Evolutionary conservation across 1,139 yeast species (phyloP), one percentile per base, ranked within the genome.

Genomic region (Zygosaccharomyces sapae): DNA sequence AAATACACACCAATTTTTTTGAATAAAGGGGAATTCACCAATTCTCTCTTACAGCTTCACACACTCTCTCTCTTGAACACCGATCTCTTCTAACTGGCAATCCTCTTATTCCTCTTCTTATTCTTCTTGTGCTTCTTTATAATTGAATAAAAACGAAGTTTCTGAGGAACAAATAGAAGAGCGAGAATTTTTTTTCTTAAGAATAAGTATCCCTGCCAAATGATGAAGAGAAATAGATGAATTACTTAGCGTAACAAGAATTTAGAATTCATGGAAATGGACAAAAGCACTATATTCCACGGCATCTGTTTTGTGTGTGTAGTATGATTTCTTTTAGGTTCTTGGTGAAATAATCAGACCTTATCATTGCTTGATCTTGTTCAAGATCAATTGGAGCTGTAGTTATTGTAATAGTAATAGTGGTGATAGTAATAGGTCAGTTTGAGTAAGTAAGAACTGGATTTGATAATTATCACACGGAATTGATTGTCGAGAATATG

Each of bases 131-230:
- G 40, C 40, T 25, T 37, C 20, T 37, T 18, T 30, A 24, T 24
- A 27, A 37, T n/a, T 19, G 19, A 34, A 34, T 25, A 22, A 9
- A 37, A 37, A 22, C 29, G n/a, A 20, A 35, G 24, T 35, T 35
- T 35, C 38, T 35, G 38, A 35, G n/a, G 38, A 37, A 24, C 40
- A 37, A 37, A 25, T 25, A 22, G 31, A 41, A 36, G 40, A 45
- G 44, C 47, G 47, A 45, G 44, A 45, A 45, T 40, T 45, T 45
- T 45, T 45, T 45, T 24, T 37, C 31, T 16, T 6, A 13, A 12
- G 31, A 16, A 16, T 16, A 16, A 16, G 16, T 16, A 16, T 16
- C 16, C 16, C 16, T 16, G 16, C 16, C 16, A 16, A 16, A 16
- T 16, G 16, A 16, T 16, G 16, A 16, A 16, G 16, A 16, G 16